Evolutionary conservation across 805 yeast genomes (phyloP), one percentile per base, ranked within the genome.

Genomic region (Wickerhamomyces silvicola): DNA sequence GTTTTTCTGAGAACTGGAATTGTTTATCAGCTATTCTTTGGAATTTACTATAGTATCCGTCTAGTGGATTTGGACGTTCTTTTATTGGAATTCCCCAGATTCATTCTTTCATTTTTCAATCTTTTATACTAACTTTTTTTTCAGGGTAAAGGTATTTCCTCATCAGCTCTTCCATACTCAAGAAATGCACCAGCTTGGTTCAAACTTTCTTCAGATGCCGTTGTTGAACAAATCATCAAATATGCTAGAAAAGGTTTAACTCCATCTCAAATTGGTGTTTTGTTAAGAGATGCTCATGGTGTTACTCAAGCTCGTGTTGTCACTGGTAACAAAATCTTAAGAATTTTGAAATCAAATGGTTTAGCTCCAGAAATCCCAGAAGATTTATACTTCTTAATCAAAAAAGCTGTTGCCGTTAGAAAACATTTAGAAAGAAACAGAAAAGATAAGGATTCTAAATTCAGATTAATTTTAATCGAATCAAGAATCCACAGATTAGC

Each of bases 401-500:
- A 90, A 87, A 92, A 92, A 82, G 99, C 99, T 66, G 97, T 92
- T 62, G 64, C 97, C 54, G 96, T 94, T 71, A 92, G 99, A 87
- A 92, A 92, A 85, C 99, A 92, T 75, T 82, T 92, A 68, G 99
- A 92, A 78, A 85, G 94, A 75, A 92, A 92, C 97, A 88, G 99
- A 85, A 92, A 92, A 82, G 99, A 92, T 77, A 90, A 92, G 81
- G 99, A 92, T 76, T 92, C 98, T 59, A 92, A 92, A 78, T 92
- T 92, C 95, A 86, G 99, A 82, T 86, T 92, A 66, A 92, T 92
- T 92, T 82, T 92, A 72, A 88, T 92, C 70, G 99, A 92, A 78
- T 90, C 97, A 52, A 88, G 99, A 87, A 92, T 92, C 78, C 99
- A 92, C 95, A 90, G 99, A 82, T 84, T 92, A 68, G 95, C 98